A percentile compares a stretch with the other conserved stretches of the same genome.
Conservation (phyloP, 257 asterid species). For the Jaltomata sinuosa region DNA sequence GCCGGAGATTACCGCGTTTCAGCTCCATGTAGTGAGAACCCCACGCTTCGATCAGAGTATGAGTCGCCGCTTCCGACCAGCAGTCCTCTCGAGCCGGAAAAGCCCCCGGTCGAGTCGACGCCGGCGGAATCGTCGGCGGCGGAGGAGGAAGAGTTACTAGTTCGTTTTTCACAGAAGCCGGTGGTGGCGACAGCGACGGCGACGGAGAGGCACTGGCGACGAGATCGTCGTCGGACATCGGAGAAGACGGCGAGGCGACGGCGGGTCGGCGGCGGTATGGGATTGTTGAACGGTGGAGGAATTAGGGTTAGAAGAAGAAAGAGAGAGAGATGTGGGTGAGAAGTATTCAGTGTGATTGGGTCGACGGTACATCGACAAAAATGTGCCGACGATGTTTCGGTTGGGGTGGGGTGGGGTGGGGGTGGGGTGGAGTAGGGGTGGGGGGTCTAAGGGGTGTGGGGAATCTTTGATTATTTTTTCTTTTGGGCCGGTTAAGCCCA, state of each 20-base stretch:
- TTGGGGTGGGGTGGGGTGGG: not conserved
- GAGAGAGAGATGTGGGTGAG: not conserved
- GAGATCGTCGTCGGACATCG: constrained; percentile 26
- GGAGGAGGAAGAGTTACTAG: not conserved
- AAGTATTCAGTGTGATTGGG: not conserved
- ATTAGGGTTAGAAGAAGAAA: not conserved
- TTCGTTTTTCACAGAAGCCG: constrained; percentile 7
- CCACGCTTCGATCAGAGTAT: constrained; percentile 76
- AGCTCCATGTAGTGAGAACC: constrained; percentile 63
- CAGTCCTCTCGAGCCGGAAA: constrained; percentile 72
- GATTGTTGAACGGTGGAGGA: not conserved
- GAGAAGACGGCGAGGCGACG: not conserved
- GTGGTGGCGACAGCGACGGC: constrained; percentile 16
- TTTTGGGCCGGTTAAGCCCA: not conserved
- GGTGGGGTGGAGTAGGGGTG: not conserved
- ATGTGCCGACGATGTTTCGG: not conserved
- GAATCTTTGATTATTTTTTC: no score
- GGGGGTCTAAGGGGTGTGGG: not conserved
- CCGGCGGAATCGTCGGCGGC: constrained; percentile 13
- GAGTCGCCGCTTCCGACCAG: constrained; percentile 84
- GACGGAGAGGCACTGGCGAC: not conserved
- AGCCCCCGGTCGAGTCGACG: constrained; percentile 16
- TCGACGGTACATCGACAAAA: constrained; percentile 4
- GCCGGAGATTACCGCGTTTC: constrained; percentile 86
- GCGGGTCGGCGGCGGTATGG: not conserved